Conservation (phyloP, 2,329 filamentous ascomycete genomes). For the Colletotrichum sp. region DNA sequence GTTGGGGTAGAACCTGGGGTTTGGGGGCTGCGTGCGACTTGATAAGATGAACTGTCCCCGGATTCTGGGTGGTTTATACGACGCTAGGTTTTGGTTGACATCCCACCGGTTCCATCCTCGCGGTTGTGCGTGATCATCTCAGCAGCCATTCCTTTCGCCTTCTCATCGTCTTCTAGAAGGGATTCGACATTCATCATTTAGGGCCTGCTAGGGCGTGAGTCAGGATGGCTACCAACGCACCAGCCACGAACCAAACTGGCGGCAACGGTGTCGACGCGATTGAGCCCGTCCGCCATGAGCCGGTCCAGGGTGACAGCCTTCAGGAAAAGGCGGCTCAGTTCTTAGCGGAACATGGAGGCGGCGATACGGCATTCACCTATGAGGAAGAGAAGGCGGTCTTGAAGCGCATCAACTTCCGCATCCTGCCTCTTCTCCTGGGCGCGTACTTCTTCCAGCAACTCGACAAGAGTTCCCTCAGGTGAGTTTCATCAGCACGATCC, state of each 20-base stretch:
- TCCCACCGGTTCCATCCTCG: background rate
- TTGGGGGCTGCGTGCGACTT: background rate
- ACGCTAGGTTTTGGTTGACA: background rate
- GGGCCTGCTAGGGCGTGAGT: background rate
- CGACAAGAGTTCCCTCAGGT: slow-evolving; percentile 50
- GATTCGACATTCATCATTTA: background rate
- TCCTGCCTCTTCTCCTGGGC: slow-evolving; percentile 55
- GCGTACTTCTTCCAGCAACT: slow-evolving; percentile 65
- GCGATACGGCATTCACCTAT: slow-evolving; percentile 44
- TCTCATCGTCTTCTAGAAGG: no score
- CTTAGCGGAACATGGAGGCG: slow-evolving; percentile 42
- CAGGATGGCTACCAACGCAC: background rate
- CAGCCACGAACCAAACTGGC: background rate
- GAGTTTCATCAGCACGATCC: slow-evolving; percentile 35
- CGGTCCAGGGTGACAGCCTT: background rate
- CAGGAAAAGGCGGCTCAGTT: slow-evolving; percentile 51
- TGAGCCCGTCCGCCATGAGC: background rate
- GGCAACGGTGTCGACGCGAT: background rate
- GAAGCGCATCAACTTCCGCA: slow-evolving; percentile 51
- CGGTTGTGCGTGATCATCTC: background rate
- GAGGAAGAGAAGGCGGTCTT: slow-evolving; percentile 53
- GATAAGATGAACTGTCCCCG: slow-evolving; percentile 4
- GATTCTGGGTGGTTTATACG: background rate
- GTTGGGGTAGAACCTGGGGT: background rate
- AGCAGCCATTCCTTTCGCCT: background rate